Evolutionary conservation across 83 land plant species (phyloP), one percentile per base, ranked within the genome.

Genomic region (Picea abies): DNA sequence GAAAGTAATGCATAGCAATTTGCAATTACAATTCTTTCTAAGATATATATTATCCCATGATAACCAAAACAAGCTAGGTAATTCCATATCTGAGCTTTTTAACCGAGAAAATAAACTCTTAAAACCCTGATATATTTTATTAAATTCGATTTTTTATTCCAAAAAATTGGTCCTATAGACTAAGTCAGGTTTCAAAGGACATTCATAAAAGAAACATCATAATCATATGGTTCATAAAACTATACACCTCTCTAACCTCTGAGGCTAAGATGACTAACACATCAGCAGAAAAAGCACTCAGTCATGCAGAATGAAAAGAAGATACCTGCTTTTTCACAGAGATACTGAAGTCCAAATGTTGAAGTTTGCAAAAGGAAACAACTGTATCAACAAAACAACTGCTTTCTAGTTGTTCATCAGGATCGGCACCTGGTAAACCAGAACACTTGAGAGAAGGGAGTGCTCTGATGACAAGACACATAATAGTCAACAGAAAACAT

Each of bases 371-470:
- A 35, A 35, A 97, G 60, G 93, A 83, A 80, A 93, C 88, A 16
- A 91, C 93, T 64, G 94, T 87, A 90, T 97, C 94, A 37, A 96
- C 90, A 83, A 96, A 91, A 83, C 89, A 94, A 78, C 79, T 79
- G 76, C 78, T 83, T 63, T 87, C 90, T 25, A 84, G 60, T 39
- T 89, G 93, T 72, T 90, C 93, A 56, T 79, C 44, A 60, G 84
- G 84, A 83, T 84, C 85, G 37, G 75, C 47, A 63, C 75, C 72
- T 85, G 80, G 79, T 19, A 82, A 63, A 26, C 86, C 83, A 65
- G 87, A 83, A 65, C 83, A 70, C 83, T 87, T 94, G 64, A 87
- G 84, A 26, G 52, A 52, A 23, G 92, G 81, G 63, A 86, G 80
- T 69, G 52, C 68, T 79, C 70, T 82, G 19, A 86, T 88, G 71